phyloP scores from a whole-genome alignment of 441 rosid genomes.

The Aleurites moluccanus region DNA sequence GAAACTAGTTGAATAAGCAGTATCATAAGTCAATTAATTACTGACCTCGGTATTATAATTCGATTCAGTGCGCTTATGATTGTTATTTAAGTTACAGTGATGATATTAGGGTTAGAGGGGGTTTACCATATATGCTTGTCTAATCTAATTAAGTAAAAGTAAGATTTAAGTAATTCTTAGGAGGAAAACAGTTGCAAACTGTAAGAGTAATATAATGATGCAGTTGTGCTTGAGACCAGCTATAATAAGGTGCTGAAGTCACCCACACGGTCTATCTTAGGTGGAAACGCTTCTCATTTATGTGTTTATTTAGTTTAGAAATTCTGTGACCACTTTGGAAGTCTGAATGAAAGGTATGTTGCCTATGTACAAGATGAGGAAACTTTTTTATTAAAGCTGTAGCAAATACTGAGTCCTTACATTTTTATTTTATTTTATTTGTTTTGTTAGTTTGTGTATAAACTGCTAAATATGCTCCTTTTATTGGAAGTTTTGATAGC shows the following conservation, averaged over 20 bases:
- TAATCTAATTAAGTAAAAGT: no score
- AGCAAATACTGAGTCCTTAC: no score
- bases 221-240: no score
- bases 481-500: neutral
- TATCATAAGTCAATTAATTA: neutral
- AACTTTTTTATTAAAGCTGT: no score
- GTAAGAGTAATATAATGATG: no score
- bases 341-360: neutral
- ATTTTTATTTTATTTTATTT: no score
- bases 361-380: neutral
- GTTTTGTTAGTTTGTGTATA: neutral
- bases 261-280: neutral
- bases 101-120: constrained; percentile 2
- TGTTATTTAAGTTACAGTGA: neutral
- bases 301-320: neutral
- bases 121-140: neutral
- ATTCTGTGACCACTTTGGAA: neutral
- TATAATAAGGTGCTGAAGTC: neutral
- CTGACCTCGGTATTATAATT: neutral
- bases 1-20: neutral
- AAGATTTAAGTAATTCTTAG: neutral
- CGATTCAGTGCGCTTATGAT: neutral
- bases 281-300: neutral
- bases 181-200: neutral
- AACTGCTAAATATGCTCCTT: neutral